phyloP scores from a whole-genome alignment of 208 protist species.

The Acanthamoeba royreba region DNA sequence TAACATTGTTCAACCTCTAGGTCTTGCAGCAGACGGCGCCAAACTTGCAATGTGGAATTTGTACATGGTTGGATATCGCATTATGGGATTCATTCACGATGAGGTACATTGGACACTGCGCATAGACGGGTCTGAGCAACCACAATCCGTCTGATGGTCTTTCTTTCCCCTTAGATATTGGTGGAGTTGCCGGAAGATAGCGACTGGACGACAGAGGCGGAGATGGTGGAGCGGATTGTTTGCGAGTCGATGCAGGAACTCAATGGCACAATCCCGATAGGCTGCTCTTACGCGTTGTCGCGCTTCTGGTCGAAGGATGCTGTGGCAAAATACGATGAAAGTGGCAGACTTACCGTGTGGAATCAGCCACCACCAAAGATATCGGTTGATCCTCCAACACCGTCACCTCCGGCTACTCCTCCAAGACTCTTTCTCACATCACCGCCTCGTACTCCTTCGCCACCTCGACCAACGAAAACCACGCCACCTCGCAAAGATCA shows the following conservation, averaged over 20 bases:
- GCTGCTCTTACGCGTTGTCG: not conserved
- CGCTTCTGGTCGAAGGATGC: not conserved
- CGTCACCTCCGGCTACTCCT: no score
- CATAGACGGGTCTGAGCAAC: not conserved
- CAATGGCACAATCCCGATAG: not conserved
- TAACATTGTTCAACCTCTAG: not conserved
- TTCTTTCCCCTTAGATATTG: not conserved
- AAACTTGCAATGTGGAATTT: slow-evolving; percentile 42
- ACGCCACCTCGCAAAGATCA: no score
- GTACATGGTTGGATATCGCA: not conserved
- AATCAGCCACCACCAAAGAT: not conserved
- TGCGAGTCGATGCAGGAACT: not conserved
- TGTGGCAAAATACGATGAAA: not conserved
- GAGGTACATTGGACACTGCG: not conserved
- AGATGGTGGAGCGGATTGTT: not conserved
- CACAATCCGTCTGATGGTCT: not conserved
- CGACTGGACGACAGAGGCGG: not conserved
- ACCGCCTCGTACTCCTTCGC: no score
- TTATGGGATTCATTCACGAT: slow-evolving; percentile 25
- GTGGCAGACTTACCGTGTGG: not conserved
- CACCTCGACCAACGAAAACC: no score
- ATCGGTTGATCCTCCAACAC: no score
- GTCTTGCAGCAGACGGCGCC: not conserved
- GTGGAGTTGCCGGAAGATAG: not conserved
- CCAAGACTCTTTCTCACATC: no score